Evolutionary conservation across 1,139 yeast species (phyloP), one percentile per base, ranked within the genome.

Genomic region (Hansenula lynferdii): DNA sequence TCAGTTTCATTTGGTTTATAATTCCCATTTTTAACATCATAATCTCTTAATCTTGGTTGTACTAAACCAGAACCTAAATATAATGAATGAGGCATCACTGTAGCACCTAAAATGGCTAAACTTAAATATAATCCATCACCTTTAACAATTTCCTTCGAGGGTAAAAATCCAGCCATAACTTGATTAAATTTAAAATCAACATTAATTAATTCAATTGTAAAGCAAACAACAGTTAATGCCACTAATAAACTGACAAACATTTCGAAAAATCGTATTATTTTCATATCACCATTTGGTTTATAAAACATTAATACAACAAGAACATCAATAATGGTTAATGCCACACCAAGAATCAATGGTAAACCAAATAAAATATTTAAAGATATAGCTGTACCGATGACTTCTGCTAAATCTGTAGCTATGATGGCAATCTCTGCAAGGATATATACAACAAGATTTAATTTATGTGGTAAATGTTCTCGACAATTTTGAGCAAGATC

Each of bases 61-160:
- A 83, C 92, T 38, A 84, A 69, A 7, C 86, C 85, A 0, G 89
- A 80, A 1, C 92, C 92, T 40, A 84, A 64, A 50, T 75, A 83
- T 41, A 84, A 66, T 0, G 89, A 80, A 53, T 83, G 92, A 3
- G 94, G 92, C 94, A 84, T 84, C 8, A 83, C 90, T 0, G 92
- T 83, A 34, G 89, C 85, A 25, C 94, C 94, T 16, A 83, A 75
- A 41, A 83, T 83, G 8, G 87, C 92, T 56, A 85, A 69, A 47
- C 83, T 72, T 42, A 83, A 62, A 51, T 81, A 83, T 28, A 80
- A 61, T 0, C 85, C 85, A 52, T 76, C 77, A 35, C 70, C 72
- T 46, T 75, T 75, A 35, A 63, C 57, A 34, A 80, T 72, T 2
- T 80, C 75, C 42, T 62, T 64, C 30, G 68, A 65, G 0, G 94